Evolutionary conservation across 2,329 filamentous ascomycete genomes (phyloP).

Genomic region (Cercospora sp.): DNA sequence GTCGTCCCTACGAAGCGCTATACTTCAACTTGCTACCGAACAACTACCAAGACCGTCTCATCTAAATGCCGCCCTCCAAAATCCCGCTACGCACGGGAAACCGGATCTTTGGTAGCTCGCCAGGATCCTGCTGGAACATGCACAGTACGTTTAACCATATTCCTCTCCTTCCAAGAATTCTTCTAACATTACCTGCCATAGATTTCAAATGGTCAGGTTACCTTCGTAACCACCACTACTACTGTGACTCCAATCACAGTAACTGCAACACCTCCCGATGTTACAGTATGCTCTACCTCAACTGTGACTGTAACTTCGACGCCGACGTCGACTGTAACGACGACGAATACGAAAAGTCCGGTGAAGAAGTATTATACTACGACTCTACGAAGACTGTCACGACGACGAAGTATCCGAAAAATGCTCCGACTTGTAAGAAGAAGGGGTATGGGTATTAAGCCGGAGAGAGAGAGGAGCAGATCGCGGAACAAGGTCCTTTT

Average conservation of each 20-base stretch:
- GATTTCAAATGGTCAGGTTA: neutral
- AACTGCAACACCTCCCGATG: neutral
- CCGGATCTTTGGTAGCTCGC: neutral
- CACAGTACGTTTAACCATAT: neutral
- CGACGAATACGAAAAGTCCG: neutral
- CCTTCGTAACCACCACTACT: neutral
- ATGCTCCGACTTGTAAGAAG: neutral
- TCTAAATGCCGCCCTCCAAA: neutral
- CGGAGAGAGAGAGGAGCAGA: too few relatives aligned
- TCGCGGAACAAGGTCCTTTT: too few relatives aligned
- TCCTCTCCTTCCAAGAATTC: neutral
- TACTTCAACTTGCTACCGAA: neutral
- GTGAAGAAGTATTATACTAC: neutral
- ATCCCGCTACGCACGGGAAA: neutral
- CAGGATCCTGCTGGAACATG: neutral
- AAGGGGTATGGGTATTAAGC: neutral
- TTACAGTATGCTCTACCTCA: neutral
- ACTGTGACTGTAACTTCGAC: neutral
- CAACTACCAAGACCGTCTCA: neutral
- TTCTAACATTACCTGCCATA: neutral
- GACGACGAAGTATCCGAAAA: neutral
- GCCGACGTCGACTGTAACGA: neutral
- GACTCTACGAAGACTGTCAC: neutral
- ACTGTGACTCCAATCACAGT: neutral
- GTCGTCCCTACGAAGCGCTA: neutral